These are phyloP conservation scores for Eurotiales sp. DNA, from an alignment of 2,329 filamentous ascomycete genomes.

Conservation along the genomic window DNA sequence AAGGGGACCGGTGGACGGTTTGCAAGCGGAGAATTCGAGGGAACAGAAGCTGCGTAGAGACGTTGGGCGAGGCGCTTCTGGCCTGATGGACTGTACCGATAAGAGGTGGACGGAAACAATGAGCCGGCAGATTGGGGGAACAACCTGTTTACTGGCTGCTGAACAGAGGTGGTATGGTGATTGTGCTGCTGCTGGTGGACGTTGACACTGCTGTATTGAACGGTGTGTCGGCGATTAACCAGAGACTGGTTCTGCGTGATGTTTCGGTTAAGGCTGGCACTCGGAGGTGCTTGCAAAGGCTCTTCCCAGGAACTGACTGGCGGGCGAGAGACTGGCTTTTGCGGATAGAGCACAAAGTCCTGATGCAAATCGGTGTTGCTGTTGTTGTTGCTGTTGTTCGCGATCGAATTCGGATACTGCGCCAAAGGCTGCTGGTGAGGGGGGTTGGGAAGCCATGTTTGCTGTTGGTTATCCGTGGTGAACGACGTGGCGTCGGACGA, in stretches of 20 bases:
- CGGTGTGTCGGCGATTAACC: slow-evolving; percentile 31
- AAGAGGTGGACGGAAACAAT: slow-evolving; percentile 31
- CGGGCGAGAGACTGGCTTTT: slow-evolving; percentile 24
- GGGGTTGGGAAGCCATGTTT: slow-evolving; percentile 47
- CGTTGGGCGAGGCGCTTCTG: slow-evolving; percentile 27
- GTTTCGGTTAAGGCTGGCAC: slow-evolving; percentile 34
- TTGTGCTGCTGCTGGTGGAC: slow-evolving; percentile 31
- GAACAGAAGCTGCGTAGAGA: slow-evolving; percentile 36
- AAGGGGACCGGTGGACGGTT: slow-evolving; percentile 39
- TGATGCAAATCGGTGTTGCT: slow-evolving; percentile 23
- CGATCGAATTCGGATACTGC: slow-evolving; percentile 31
- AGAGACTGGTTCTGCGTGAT: slow-evolving; percentile 27
- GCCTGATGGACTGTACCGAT: slow-evolving; percentile 33
- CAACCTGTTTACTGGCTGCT: slow-evolving; percentile 36
- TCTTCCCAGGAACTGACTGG: slow-evolving; percentile 32
- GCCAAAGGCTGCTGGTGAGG: slow-evolving; percentile 41
- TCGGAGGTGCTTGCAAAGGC: slow-evolving; percentile 33
- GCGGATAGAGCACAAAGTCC: slow-evolving; percentile 46
- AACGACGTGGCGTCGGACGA: slow-evolving; percentile 45
- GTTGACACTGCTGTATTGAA: slow-evolving; percentile 32
- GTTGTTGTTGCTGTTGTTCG: slow-evolving; percentile 20
- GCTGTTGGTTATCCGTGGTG: slow-evolving; percentile 47
- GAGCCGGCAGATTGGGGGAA: slow-evolving; percentile 36
- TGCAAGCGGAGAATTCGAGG: slow-evolving; percentile 33
- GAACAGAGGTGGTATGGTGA: slow-evolving; percentile 31